phyloP scores from a whole-genome alignment of 1,139 yeast species.

The Zygosaccharomyces pseudobailii region DNA sequence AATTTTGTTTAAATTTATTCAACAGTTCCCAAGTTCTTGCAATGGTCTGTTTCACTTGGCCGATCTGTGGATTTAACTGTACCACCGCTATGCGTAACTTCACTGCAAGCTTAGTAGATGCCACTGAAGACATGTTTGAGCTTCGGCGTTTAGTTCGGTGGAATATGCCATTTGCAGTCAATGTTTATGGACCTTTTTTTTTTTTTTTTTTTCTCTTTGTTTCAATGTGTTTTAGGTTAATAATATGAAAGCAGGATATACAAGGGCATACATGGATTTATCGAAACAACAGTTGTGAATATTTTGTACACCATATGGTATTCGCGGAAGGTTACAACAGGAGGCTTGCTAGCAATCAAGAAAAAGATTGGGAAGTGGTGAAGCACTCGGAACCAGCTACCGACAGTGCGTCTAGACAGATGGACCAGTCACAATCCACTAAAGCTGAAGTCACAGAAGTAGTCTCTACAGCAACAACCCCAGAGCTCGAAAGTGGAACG shows the following conservation, averaged over 20 bases:
- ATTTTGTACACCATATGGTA: background rate
- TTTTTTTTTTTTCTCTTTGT: background rate
- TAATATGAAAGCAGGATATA: background rate
- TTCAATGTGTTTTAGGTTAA: too few relatives aligned
- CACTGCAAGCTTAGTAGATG: constrained; percentile 27
- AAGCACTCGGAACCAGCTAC: background rate
- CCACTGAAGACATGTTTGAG: background rate
- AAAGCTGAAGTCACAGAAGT: background rate
- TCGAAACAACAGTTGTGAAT: background rate
- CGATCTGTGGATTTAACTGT: constrained; percentile 65
- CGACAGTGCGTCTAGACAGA: background rate
- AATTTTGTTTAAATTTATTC: constrained; percentile 19
- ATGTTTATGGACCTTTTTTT: background rate
- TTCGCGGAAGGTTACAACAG: constrained; percentile 16
- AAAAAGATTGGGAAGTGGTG: constrained; percentile 2
- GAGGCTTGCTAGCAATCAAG: constrained; percentile 3
- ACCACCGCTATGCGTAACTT: constrained; percentile 57
- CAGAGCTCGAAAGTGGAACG: background rate
- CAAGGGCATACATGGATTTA: background rate
- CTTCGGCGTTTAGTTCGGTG: too few relatives aligned
- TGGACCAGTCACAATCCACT: background rate
- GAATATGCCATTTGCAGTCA: too few relatives aligned
- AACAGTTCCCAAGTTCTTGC: constrained; percentile 39
- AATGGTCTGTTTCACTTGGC: constrained; percentile 53
- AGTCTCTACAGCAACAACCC: background rate